Percentiles rank a stretch among this genome's conserved stretches.
Conservation (phyloP, 495 filamentous ascomycete species). For the Aspergillus sclerotiicarbonarius region DNA sequence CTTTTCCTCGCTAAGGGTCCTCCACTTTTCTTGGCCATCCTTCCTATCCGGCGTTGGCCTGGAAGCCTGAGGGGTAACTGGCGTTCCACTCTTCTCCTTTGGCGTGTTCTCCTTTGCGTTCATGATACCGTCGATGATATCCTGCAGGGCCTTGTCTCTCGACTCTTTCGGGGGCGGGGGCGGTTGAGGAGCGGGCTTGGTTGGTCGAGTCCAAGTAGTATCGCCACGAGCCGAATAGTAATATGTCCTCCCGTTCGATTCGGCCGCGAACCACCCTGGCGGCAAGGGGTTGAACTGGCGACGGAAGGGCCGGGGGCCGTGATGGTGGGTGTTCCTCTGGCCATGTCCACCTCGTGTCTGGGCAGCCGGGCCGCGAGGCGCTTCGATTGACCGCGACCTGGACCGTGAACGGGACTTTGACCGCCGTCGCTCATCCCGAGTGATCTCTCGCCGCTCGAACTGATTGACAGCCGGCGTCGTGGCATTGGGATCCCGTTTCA, state of each 20-base stretch:
- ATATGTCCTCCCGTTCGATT: slow-evolving; percentile 67
- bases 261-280: slow-evolving; percentile 75
- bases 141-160: slow-evolving; percentile 67
- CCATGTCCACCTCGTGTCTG: slow-evolving; percentile 60
- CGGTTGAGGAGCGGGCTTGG: slow-evolving; percentile 60
- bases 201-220: slow-evolving; percentile 79
- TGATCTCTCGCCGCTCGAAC: slow-evolving; percentile 66
- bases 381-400: slow-evolving; percentile 50
- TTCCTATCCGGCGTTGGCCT: slow-evolving; percentile 62
- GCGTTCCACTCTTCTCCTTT: slow-evolving; percentile 54
- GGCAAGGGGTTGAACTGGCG: slow-evolving; percentile 62
- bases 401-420: slow-evolving; percentile 54
- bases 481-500: slow-evolving; percentile 60
- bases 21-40: slow-evolving; percentile 73
- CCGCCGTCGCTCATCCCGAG: slow-evolving; percentile 58
- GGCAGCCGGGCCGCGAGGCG: slow-evolving; percentile 50
- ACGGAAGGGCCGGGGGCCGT: slow-evolving; percentile 55
- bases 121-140: slow-evolving; percentile 82
- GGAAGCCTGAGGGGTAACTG: slow-evolving; percentile 46
- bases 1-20: slow-evolving; percentile 73
- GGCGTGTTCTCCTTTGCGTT: slow-evolving; percentile 66
- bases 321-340: slow-evolving; percentile 58
- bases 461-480: slow-evolving; percentile 49
- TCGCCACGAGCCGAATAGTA: slow-evolving; percentile 74
- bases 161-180: slow-evolving; percentile 63